Evolutionary conservation across 2,329 filamentous ascomycete genomes (phyloP).

Genomic region (Fusarium coicis): DNA sequence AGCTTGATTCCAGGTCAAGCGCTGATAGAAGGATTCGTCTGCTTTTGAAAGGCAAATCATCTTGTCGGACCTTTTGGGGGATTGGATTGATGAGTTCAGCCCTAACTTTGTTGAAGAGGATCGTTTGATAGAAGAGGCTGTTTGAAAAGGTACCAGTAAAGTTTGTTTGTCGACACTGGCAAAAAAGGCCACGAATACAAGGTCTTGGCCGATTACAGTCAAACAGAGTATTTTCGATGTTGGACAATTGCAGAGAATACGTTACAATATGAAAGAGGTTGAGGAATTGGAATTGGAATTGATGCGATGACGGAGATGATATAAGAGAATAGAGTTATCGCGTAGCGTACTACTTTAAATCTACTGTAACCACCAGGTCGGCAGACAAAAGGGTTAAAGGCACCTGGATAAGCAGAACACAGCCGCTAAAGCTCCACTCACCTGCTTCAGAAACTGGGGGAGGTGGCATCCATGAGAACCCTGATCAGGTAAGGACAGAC

Average conservation of each 20-base stretch:
- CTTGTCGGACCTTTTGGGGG: neutral
- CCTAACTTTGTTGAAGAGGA: neutral
- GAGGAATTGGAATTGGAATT: neutral
- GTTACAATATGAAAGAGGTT: neutral
- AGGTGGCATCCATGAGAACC: constrained; percentile 9
- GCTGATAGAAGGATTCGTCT: constrained; percentile 59
- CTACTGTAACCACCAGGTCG: neutral
- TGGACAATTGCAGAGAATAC: neutral
- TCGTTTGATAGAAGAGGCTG: constrained; percentile 3
- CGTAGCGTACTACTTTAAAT: constrained; percentile 9
- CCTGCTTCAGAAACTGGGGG: constrained; percentile 32
- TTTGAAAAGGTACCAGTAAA: neutral
- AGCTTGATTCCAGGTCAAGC: constrained; percentile 65
- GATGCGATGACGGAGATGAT: constrained; percentile 10
- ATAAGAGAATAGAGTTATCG: constrained; percentile 13
- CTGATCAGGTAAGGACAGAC: constrained; percentile 30
- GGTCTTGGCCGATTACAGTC: neutral
- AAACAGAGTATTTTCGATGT: constrained; percentile 5
- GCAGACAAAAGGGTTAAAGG: constrained; percentile 33
- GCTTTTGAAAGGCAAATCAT: constrained; percentile 67
- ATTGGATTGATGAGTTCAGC: neutral
- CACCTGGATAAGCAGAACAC: constrained; percentile 22
- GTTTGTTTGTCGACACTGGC: constrained; percentile 1
- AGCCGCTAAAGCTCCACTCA: constrained; percentile 14
- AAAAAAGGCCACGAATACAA: constrained; percentile 21